A percentile compares a stretch with the other conserved stretches of the same genome.
phyloP scores from a whole-genome alignment of 2,329 filamentous ascomycete species.

The Plectosphaerella sp. region DNA sequence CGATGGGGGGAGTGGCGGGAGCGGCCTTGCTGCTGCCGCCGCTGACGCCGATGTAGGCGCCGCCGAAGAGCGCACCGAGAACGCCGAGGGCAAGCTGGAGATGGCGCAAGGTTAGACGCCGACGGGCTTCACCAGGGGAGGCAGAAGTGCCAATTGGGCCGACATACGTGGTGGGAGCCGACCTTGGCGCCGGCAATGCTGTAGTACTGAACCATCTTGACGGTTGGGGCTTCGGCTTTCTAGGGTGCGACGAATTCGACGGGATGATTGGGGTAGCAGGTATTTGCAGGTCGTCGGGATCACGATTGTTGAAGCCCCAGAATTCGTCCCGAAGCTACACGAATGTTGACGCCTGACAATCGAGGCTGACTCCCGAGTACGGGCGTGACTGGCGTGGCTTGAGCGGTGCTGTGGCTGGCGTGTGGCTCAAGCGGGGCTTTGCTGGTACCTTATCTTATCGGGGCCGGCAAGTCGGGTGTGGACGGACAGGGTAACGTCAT shows the following conservation, averaged over 20 bases:
- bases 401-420: not conserved
- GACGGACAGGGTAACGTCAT: not conserved
- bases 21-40: conserved; percentile 40
- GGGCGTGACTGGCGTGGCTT: not conserved
- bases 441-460: not conserved
- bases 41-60: conserved; percentile 36
- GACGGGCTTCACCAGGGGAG: not conserved
- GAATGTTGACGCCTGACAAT: conserved; percentile 2
- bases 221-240: conserved; percentile 18
- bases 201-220: conserved; percentile 47
- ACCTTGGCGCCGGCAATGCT: conserved; percentile 54
- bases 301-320: conserved; percentile 13
- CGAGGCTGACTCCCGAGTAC: conserved; percentile 3
- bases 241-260: conserved; percentile 20
- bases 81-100: conserved; percentile 53
- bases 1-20: conserved; percentile 51
- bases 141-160: not conserved
- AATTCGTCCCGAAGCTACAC: conserved; percentile 12
- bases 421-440: not conserved
- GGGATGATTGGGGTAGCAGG: conserved; percentile 16
- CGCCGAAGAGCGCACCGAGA: conserved; percentile 47
- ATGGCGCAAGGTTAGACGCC: not conserved
- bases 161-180: conserved; percentile 57
- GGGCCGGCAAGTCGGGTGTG: not conserved
- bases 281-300: conserved; percentile 3